Base-by-base conservation (phyloP, 352 stramenopile genomes). In the Phytophthora kernoviae region DNA sequence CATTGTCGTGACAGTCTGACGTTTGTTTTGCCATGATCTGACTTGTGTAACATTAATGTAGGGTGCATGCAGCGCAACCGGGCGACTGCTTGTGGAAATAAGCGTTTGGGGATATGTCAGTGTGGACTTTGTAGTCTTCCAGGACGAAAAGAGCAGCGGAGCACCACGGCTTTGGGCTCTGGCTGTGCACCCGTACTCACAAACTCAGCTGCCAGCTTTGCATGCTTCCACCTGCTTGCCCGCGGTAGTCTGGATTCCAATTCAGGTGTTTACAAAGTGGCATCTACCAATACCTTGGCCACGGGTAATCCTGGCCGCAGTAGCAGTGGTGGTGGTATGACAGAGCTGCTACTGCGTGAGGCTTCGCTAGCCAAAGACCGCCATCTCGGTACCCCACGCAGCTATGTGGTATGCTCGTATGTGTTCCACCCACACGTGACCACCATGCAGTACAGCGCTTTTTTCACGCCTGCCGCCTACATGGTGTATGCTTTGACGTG, bases 401-500 rank as follows among this genome's bases (percentile, higher is more conserved):
- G 70, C 45, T 95, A 87, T 62, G 73, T 90, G n/a, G 72, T 82
- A 24, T 72, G 81, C 41, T 87, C 87, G 33, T 91, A 92, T 58
- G 68, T 93, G 26, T 83, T 82, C 55, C 87, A 97, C 32, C 84
- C 86, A 11, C 87, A 87, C 48, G 73, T 97, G 40, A 75, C 70
- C 40, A 92, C 84, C 14, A 90, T 92, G 63, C 75, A 77, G 43
- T 92, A 94, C 57, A 69, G 69, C 44, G 71, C 81, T 14, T 94
- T 96, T 97, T 97, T 72, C 91, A 96, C 48, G 75, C 79, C 44
- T 97, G 90, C 54, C 72, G 89, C 0, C 70, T 95, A 46, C 80
- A 96, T 20, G 89, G 90, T 27, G 88, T 97, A 47, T 96, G 83
- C 54, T 96, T 94, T 17, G 90, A 96, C 58, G 66, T 96, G 50